These are phyloP conservation scores for Aureobasidium sp. DNA, from an alignment of 2,329 filamentous ascomycete species.

Conservation along the genomic window DNA sequence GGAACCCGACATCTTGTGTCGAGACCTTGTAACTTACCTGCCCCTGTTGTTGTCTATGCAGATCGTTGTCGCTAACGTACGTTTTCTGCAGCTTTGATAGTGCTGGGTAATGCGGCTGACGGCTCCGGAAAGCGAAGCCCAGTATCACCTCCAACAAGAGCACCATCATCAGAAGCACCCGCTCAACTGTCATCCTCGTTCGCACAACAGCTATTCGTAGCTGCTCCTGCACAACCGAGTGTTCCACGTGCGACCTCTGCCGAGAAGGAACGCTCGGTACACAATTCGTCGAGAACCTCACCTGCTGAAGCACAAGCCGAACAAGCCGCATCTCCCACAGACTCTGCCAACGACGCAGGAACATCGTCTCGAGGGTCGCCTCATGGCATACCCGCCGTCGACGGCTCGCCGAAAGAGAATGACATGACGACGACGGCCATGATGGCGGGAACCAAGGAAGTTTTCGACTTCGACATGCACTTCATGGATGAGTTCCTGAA, in stretches of 20 bases:
- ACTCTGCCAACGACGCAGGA: not conserved
- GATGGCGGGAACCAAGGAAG: not conserved
- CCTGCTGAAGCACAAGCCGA: constrained; percentile 1
- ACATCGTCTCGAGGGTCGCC: not conserved
- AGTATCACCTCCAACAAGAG: not conserved
- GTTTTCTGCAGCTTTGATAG: not conserved
- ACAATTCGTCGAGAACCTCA: not conserved
- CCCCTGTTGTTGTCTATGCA: not conserved
- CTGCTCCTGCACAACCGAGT: not conserved
- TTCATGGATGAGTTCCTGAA: constrained; percentile 10
- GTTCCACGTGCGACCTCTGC: not conserved
- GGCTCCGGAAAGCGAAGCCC: not conserved
- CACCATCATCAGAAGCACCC: not conserved
- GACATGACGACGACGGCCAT: not conserved
- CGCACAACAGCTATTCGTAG: constrained; percentile 2
- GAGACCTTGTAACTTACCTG: not conserved
- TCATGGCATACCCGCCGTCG: not conserved
- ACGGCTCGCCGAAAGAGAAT: not conserved
- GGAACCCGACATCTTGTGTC: not conserved
- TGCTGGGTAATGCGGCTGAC: not conserved
- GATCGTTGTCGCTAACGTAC: not conserved
- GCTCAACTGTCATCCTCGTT: not conserved
- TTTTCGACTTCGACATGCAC: constrained; percentile 9
- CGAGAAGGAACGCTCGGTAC: not conserved
- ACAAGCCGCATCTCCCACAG: not conserved